Percentiles rank a stretch among this genome's conserved stretches.
These are phyloP conservation scores for Hypomontagnella monticulosa DNA, from an alignment of 495 filamentous ascomycete species.

Conservation along the genomic window DNA sequence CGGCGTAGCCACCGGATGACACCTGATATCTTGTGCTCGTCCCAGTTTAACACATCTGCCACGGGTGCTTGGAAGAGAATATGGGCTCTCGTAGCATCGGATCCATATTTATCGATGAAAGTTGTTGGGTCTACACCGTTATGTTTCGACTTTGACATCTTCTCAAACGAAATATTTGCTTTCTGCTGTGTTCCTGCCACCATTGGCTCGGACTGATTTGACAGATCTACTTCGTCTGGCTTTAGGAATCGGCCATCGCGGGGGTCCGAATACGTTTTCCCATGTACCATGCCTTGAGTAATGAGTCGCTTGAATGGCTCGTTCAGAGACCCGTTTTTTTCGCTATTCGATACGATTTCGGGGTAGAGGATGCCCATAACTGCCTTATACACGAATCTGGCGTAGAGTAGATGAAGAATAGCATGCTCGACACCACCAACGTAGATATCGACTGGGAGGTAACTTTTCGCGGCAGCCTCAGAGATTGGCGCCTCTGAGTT, in stretches of 20 bases:
- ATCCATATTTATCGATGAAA: conserved; percentile 77
- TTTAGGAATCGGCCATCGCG: conserved; percentile 78
- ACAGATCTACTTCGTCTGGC: conserved; percentile 77
- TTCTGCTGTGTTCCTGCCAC: conserved; percentile 66
- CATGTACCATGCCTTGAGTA: conserved; percentile 93
- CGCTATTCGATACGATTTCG: conserved; percentile 5
- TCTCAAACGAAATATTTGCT: conserved; percentile 76
- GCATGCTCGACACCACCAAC: conserved; percentile 91
- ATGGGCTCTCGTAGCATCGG: conserved; percentile 85
- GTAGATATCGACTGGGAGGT: conserved; percentile 82
- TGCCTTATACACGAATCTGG: conserved; percentile 91
- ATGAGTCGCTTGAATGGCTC: conserved; percentile 86
- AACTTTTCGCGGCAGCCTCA: conserved; percentile 59
- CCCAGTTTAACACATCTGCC: conserved; percentile 85
- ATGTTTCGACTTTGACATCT: conserved; percentile 97
- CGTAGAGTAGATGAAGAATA: conserved; percentile 90
- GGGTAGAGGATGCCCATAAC: conserved; percentile 62
- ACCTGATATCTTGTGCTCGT: conserved; percentile 82
- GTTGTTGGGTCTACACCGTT: conserved; percentile 86
- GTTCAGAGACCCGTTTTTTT: conserved; percentile 51
- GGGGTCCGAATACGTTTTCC: conserved; percentile 82
- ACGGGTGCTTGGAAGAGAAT: conserved; percentile 88
- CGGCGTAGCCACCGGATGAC: conserved; percentile 80
- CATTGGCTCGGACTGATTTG: conserved; percentile 63
- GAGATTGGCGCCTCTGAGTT: conserved; percentile 71